Conservation (phyloP, 129 eudicot species). For the Chrysanthemum seticuspe region DNA sequence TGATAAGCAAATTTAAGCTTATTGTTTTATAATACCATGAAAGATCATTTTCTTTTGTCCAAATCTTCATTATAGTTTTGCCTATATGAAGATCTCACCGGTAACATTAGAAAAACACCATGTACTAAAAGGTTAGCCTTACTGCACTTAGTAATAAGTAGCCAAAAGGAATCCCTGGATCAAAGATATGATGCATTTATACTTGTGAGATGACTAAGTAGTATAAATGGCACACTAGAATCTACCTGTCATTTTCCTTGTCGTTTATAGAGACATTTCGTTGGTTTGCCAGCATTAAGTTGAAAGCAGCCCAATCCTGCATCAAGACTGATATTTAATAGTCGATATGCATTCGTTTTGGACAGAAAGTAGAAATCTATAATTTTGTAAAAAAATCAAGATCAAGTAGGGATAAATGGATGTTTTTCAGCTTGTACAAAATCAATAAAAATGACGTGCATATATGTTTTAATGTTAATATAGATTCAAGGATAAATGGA, state of each 20-base stretch:
- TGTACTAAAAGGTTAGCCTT: neutral
- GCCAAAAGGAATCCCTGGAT: neutral
- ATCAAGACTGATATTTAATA: constrained; percentile 23
- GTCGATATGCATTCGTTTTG: constrained; percentile 3
- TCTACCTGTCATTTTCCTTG: constrained; percentile 41
- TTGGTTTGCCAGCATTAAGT: constrained; percentile 32
- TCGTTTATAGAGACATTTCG: constrained; percentile 23
- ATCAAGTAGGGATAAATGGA: neutral
- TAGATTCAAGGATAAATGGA: no score
- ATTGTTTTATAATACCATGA: neutral
- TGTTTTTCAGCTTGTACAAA: no score
- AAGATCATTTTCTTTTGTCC: constrained; percentile 19
- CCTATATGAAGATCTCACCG: neutral
- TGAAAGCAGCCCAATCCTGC: constrained; percentile 55
- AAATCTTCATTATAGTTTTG: constrained; percentile 2
- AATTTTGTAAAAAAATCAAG: neutral
- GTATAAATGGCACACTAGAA: neutral
- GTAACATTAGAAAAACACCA: neutral
- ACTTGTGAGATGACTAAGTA: neutral
- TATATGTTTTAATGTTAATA: no score
- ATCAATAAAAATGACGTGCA: no score
- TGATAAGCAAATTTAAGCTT: neutral
- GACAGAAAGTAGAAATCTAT: constrained; percentile 7
- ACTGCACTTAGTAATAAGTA: neutral
- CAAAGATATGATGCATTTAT: neutral